Evolutionary conservation across 306 rosid species (phyloP), one percentile per base, ranked within the genome.

Genomic region (Astragalus membranaceus): DNA sequence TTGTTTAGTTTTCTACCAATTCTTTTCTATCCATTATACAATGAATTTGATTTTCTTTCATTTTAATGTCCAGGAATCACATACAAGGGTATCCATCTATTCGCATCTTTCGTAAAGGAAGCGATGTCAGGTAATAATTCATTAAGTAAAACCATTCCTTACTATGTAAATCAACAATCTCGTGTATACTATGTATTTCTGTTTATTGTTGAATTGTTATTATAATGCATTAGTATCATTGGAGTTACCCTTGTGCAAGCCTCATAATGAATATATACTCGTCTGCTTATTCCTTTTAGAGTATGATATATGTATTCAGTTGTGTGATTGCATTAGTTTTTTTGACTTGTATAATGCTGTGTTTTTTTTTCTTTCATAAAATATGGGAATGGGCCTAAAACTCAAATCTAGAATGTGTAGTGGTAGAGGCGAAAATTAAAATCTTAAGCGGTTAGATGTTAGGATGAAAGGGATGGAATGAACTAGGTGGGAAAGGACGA

Each of bases 11-110:
- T 46, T 52, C 14, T n/a, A 5, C 17, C 37, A 36, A 9, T 36
- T 67, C 30, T 32, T 67, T 62, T 33, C 11, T 30, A 13, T 67
- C 42, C 15, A 33, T 26, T 59, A 26, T 36, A 30, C 3, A 50
- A 47, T 41, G 61, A 50, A 58, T 17, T 32, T 56, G 32, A 23
- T 49, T 29, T 57, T 57, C 17, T 46, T 30, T 10, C 57, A 10
- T 48, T 75, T 12, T 41, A 81, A 55, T 82, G 52, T 81, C 80
- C 85, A 94, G 99, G 89, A 42, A 94, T 80, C 99, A 94, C 83
- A 87, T 94, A 70, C 99, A 94, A 83, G 99, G 97, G 41, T 94
- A 94, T 85, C 99, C 99, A 8, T 91, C 99, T 20, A 86, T 94
- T 80, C 99, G 99, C 73, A 91, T 94, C 73, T 94, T 94, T 56